Base-by-base conservation (phyloP, 805 yeast species). In the Jamesozyma rosinii region DNA sequence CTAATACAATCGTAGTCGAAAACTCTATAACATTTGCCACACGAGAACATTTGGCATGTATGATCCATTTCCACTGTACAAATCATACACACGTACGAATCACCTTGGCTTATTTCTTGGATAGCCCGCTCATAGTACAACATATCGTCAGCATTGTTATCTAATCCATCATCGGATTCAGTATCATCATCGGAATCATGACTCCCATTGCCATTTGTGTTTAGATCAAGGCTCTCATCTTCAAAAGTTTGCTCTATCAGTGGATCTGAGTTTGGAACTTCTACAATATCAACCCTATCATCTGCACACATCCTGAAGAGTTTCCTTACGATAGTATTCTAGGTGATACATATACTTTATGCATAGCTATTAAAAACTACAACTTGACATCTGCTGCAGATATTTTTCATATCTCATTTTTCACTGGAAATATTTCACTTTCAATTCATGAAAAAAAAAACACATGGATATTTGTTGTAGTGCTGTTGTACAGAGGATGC, bases 1-100 rank as follows among this genome's bases (percentile, higher is more conserved):
- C 75, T 66, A 37, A 88, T 82, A 66, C 98, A 90, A 13, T 77
- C 79, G 37, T 87, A 68, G 58, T 90, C 96, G 57, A 86, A 90
- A 1, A 83, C 95, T 45, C 97, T 69, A 56, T 66, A 82, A 59
- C 98, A 90, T 22, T 70, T 67, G 6, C 64, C 60, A 59, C 98
- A 90, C 5, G 87, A 74, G 92, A 95, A 92, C 42, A 88, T 70
- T 37, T 70, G 65, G 19, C 88, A 78, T 11, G 68, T 64, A 3
- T 75, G 69, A 41, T 79, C 85, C 46, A 90, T 72, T 49, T 86
- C 90, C 31, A 83, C 80, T 0, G 95, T 84, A 63, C 98, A 90
- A 11, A 90, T 86, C 59, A 90, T 69, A 64, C 98, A 90, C 1
- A 77, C 72, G 56, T 90, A 89, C 1, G 73, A 70, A n/a, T 85